phyloP scores from a whole-genome alignment of 495 filamentous ascomycete genomes.

The Penicillium steckii region DNA sequence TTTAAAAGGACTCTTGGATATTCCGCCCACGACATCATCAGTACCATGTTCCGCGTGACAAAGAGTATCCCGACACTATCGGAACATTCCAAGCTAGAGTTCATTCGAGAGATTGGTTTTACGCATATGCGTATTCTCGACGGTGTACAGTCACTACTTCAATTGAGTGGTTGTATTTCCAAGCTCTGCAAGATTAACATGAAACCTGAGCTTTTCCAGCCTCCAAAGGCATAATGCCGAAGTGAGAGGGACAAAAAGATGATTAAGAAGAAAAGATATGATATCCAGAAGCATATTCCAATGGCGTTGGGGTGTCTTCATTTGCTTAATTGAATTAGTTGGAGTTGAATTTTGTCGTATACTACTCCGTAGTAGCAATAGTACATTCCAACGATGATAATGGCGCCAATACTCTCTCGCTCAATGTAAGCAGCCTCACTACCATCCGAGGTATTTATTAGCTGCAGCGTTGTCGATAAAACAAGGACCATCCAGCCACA shows the following conservation, averaged over 20 bases:
- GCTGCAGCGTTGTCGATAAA: too few species aligned
- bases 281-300: conserved; percentile 23
- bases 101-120: conserved; percentile 97
- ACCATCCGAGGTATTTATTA: too few species aligned
- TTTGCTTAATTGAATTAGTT: conserved; percentile 15
- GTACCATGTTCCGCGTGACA: conserved; percentile 98
- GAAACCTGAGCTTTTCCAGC: conserved; percentile 81
- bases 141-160: conserved; percentile 90
- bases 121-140: conserved; percentile 99
- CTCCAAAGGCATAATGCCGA: conserved; percentile 37
- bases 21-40: conserved; percentile 94
- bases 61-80: conserved; percentile 88
- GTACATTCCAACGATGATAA: too few species aligned
- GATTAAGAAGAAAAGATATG: background rate
- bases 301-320: conserved; percentile 22
- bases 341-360: too few species aligned
- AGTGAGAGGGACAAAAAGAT: too few species aligned
- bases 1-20: conserved; percentile 71
- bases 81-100: conserved; percentile 92
- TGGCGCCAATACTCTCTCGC: too few species aligned
- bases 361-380: too few species aligned
- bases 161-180: conserved; percentile 87
- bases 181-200: conserved; percentile 92
- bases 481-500: too few species aligned
- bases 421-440: too few species aligned